Base-by-base conservation (phyloP, 2,329 filamentous ascomycete genomes). In the Exophiala sp. region DNA sequence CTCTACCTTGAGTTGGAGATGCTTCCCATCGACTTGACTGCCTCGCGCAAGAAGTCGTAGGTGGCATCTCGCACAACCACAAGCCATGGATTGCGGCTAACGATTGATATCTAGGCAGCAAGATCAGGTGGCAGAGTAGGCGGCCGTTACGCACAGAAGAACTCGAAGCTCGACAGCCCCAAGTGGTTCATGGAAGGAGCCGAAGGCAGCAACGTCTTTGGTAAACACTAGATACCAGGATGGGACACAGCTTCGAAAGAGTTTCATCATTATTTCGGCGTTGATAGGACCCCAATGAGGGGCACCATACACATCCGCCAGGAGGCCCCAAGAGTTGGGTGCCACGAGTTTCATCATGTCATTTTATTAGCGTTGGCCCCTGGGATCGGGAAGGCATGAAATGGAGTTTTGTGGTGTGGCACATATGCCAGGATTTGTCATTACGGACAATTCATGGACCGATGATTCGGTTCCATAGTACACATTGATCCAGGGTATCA, bases 111-210 rank as follows among this genome's bases (percentile, higher is more conserved):
- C 39, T 44, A 61, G 59, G 56, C 56, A 20, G 34, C 59, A 32
- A 35, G 52, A 56, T 61, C 59, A 12, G 53, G 54, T 16, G 43
- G 48, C 32, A 50, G 59, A 36, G 40, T 59, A 21, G 50, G 50
- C 50, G 54, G 35, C 44, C 56, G 59, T 20, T 61, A 44, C 52
- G 24, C 29, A 24, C 55, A 52, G 44, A 49, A 45, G 21, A 54
- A 59, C 44, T 33, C 36, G 11, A 55, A 36, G 7, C 59, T 61
- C 18, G 54, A 61, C 52, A 52, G 49, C 35, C 47, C 48, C 48
- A 61, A 61, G 40, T 61, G 56, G 56, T 57, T 61, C 34, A 12
- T 48, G 6, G 59, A 61, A 40, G 52, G 59, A 5, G 39, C 50
- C 8, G 53, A 59, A 11, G 42, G 47, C 44, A 57, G 44, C 38